Base-by-base conservation (phyloP, 2,329 filamentous ascomycete genomes). In the Didymella sp. region DNA sequence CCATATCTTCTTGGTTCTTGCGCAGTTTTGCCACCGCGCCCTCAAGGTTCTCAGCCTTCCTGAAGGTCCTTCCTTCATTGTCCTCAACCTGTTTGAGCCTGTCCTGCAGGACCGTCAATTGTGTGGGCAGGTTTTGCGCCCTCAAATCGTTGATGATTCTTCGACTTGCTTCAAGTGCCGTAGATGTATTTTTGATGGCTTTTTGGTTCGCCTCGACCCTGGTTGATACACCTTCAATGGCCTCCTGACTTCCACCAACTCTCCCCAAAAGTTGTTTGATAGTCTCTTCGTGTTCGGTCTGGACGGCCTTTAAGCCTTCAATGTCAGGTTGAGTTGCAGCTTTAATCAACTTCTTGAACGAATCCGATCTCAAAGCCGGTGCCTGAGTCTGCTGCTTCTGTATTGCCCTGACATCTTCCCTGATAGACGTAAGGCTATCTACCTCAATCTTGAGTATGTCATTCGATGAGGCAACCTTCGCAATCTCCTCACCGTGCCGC, bases 41-140 rank as follows among this genome's bases (percentile, higher is more conserved):
- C 13, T 42, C 38, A 6, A 45, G 31, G 1, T 15, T 5, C 6
- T 31, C 47, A 3, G 46, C 54, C 19, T 12, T 47, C n/a, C 9
- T 13, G 8, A 5, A 17, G 31, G 31, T 17, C 17, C 17, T 2
- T 3, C 3, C 17, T 3, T 47, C 6, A 3, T 40, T 56, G 3
- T 4, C 9, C n/a, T 50, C 51, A 13, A 58, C 17, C 0, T 24
- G 19, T 1, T 28, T 15, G 2, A 62, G 6, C 11, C 22, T 55
- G 3, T 52, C 47, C 5, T 37, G 9, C 25, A 64, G n/a, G 2
- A 15, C 17, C 9, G 22, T 12, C 11, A 62, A n/a, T 28, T 56
- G 40, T 24, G 31, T n/a, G 3, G 43, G 33, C 11, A 59, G 7
- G 2, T 46, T 24, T 1, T 38, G 25, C 13, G 40, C 49, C 8